Evolutionary conservation across 768 basidiomycete genomes (phyloP), one percentile per base, ranked within the genome.

Genomic region (Tylopilus intermedius): DNA sequence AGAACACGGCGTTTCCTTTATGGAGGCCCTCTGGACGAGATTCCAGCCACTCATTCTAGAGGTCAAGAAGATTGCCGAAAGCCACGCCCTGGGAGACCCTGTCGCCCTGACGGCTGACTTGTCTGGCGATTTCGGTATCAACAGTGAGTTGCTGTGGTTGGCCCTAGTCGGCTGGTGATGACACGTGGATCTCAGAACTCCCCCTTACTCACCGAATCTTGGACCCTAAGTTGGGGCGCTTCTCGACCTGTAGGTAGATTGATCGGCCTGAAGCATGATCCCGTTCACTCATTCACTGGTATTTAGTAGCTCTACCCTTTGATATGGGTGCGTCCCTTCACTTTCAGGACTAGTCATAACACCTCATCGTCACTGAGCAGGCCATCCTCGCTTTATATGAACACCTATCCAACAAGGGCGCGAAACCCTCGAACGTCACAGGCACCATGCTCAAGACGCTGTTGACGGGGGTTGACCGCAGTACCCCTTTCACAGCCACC

Each of bases 11-110:
- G 77, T 92, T 1, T 94, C 94, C 75, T 81, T 94, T 61, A 94
- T 94, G 91, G 93, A 94, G 70, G 90, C 88, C 0, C 75, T 92
- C 69, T 92, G 90, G 89, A 91, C 90, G 33, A 77, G 88, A 33
- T 90, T 90, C 74, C 84, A 87, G 52, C 87, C 88, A 11, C 76
- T 88, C 54, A 72, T 76, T 9, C 62, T 74, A 15, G 87, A 86
- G 54, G 72, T 90, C 49, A 84, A 85, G 68, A 75, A 75, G 55
- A 69, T 88, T 43, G 75, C 79, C 1, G 81, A 86, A 46, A 74
- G 76, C 50, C 86, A 84, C 5, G 69, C 65, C n/a, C 73, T 91
- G 21, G 89, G 88, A 7, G 71, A 76, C 9, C 84, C 88, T 15
- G 72, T 86, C 3, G 72, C 86, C 6, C 58, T 90, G 41, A 81